Conservation (phyloP, 257 asterid genomes). For the Rhazya stricta region DNA sequence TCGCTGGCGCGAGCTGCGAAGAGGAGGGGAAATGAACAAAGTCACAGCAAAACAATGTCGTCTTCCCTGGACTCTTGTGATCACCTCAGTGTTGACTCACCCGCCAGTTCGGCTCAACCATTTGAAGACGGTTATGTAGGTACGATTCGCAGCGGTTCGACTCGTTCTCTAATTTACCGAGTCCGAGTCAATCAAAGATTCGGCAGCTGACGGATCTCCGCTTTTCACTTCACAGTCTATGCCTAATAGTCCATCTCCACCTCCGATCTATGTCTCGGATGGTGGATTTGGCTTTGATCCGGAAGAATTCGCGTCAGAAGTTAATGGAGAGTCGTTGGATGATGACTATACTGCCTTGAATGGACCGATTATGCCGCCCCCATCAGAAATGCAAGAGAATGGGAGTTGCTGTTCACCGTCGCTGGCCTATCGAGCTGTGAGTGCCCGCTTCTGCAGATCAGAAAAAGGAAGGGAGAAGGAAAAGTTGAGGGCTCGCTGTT, state of each 20-base stretch:
- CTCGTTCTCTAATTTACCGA: slow-evolving; percentile 33
- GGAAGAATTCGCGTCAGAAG: slow-evolving; percentile 32
- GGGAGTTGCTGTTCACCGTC: no score
- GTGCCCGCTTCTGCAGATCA: no score
- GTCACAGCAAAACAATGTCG: slow-evolving; percentile 39
- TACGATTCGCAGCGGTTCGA: slow-evolving; percentile 28
- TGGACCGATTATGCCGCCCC: slow-evolving; percentile 53
- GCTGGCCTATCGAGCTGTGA: no score
- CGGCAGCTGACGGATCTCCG: slow-evolving; percentile 39
- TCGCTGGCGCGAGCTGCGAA: no score
- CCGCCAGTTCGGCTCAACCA: slow-evolving; percentile 25
- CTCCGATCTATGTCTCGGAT: slow-evolving; percentile 37
- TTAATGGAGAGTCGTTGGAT: slow-evolving; percentile 20
- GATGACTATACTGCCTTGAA: slow-evolving; percentile 6
- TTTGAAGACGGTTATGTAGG: slow-evolving; percentile 37
- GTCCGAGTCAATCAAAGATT: slow-evolving; percentile 26
- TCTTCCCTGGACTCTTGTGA: slow-evolving; percentile 44
- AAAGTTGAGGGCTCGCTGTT: no score
- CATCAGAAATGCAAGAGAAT: slow-evolving; percentile 52
- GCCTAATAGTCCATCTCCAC: slow-evolving; percentile 18
- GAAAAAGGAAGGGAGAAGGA: no score
- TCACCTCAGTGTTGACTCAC: slow-evolving; percentile 35
- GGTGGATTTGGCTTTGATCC: slow-evolving; percentile 42
- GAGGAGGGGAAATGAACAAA: background rate
- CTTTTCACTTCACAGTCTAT: slow-evolving; percentile 16